Base-by-base conservation (phyloP, 1,139 yeast genomes). In the Suhomyces maxii region DNA sequence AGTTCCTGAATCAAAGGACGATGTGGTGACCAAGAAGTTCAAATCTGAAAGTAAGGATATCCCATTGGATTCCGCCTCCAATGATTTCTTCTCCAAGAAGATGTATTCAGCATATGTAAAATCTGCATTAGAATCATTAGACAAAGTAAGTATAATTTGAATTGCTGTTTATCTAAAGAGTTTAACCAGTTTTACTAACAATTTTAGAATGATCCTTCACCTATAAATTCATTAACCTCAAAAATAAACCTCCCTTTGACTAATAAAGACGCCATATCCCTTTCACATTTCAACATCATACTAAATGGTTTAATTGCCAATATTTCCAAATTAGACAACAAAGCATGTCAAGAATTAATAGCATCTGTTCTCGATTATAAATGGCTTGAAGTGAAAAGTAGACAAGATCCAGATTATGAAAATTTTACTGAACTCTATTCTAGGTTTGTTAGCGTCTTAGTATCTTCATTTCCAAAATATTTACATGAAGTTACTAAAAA, bases 401-500 rank as follows among this genome's bases (percentile, higher is more conserved):
- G 52, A 30, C 50, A 49, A 13, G 51, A 52, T 52, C 48, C 60
- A 68, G 44, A 45, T 8, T 47, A 59, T 61, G 18, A 52, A 52
- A 40, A 69, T 72, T 68, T 76, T 76, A 49, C 70, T 64, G 62
- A 77, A 67, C 51, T 86, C 73, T 73, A 74, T 54, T 78, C 86
- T 39, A 84, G 83, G 44, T 93, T 93, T 64, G 69, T 89, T 46
- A 77, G 83, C 40, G 89, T 90, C 28, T 73, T 93, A 47, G 89
- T 91, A 36, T 86, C 96, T 6, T 86, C 95, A 36, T 76, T 85
- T 50, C 98, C 98, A 7, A 87, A 84, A 64, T 91, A 95, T 86
- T 83, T 95, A 80, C 79, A 80, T 53, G 95, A 87, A 50, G 89
- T 91, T n/a, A 82, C 87, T 14, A 71, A 76, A 52, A 79, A 81